phyloP scores from a whole-genome alignment of 257 asterid species.

The Ballota nigra region DNA sequence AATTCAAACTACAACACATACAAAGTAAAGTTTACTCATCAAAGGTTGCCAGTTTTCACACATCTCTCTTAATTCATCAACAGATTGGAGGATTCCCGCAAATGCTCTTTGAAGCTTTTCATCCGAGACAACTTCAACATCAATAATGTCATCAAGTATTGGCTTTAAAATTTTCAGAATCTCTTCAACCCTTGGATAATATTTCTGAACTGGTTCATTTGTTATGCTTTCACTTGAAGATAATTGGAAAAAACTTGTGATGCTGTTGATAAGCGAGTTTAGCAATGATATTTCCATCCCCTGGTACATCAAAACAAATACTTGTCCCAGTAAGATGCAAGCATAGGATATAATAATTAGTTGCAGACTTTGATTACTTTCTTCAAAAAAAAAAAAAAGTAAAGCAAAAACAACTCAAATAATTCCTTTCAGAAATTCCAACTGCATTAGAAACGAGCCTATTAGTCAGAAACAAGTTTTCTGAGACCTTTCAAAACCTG shows the following conservation, averaged over 20 bases:
- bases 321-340: slow-evolving; percentile 15
- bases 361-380: not conserved
- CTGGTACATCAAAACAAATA: slow-evolving; percentile 39
- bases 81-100: slow-evolving; percentile 48
- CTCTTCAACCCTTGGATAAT: slow-evolving; percentile 53
- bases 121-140: slow-evolving; percentile 44
- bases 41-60: slow-evolving; percentile 65
- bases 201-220: slow-evolving; percentile 58
- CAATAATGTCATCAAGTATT: slow-evolving; percentile 52
- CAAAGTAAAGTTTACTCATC: slow-evolving; percentile 85
- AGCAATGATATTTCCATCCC: slow-evolving; percentile 73
- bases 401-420: not conserved
- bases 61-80: slow-evolving; percentile 61
- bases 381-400: not conserved
- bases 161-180: slow-evolving; percentile 62
- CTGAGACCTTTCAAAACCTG: not conserved
- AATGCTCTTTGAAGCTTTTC: slow-evolving; percentile 60
- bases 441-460: not conserved
- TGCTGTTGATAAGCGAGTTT: slow-evolving; percentile 63
- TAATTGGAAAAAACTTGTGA: slow-evolving; percentile 48
- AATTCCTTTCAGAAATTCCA: not conserved
- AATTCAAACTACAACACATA: slow-evolving; percentile 35
- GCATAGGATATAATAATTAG: not conserved
- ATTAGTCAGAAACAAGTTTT: not conserved
- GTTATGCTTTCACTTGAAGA: slow-evolving; percentile 51